Percentiles rank a stretch among this genome's conserved stretches.
These are phyloP conservation scores for Alternaria viburni DNA, from an alignment of 2,329 filamentous ascomycete species.

Conservation along the genomic window DNA sequence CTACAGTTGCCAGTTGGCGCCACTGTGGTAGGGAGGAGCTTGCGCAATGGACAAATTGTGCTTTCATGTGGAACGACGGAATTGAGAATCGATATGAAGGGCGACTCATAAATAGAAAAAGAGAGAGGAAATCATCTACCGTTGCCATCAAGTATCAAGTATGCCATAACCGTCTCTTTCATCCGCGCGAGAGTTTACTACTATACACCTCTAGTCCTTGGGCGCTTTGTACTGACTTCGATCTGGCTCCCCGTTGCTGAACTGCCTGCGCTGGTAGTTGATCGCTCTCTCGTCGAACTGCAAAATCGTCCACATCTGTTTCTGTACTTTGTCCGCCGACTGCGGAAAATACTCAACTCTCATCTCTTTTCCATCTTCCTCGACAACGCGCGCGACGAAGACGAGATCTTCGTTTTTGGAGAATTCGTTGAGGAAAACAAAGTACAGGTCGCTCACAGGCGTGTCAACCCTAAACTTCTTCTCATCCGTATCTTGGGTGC, in stretches of 20 bases:
- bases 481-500: neutral
- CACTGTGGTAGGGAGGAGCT: neutral
- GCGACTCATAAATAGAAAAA: neutral
- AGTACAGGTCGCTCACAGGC: conserved; percentile 2
- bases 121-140: neutral
- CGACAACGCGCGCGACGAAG: conserved; percentile 4
- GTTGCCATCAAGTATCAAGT: rapidly evolving
- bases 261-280: neutral
- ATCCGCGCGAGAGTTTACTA: neutral
- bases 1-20: neutral
- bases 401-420: conserved; percentile 14
- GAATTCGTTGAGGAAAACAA: conserved; percentile 11
- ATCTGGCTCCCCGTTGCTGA: conserved; percentile 5
- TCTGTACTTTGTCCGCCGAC: neutral
- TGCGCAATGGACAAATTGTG: neutral
- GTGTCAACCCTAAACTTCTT: neutral
- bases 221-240: conserved; percentile 1
- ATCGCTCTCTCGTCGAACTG: conserved; percentile 5
- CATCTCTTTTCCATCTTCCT: neutral
- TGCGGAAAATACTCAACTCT: conserved; percentile 13
- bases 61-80: neutral
- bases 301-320: conserved; percentile 4
- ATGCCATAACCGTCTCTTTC: neutral
- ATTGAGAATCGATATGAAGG: neutral
- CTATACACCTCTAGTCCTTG: neutral